phyloP scores from a whole-genome alignment of 2,329 filamentous ascomycete species.

The Drechslera avenae region DNA sequence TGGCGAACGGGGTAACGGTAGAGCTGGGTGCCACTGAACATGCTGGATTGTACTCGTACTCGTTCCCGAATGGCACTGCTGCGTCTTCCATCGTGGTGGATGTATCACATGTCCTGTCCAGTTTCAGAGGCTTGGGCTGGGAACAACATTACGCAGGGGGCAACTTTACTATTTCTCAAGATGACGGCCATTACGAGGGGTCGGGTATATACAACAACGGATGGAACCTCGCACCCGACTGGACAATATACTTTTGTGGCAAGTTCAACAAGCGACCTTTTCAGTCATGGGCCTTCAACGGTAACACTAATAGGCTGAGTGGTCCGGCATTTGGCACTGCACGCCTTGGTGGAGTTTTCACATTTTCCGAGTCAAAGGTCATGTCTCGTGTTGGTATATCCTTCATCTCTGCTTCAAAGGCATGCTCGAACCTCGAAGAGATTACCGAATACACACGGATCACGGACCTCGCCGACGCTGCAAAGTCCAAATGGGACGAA shows the following conservation, averaged over 20 bases:
- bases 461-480: constrained; percentile 53
- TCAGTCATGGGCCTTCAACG: constrained; percentile 38
- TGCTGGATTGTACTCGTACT: constrained; percentile 65
- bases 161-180: constrained; percentile 56
- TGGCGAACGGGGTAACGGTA: constrained; percentile 61
- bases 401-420: constrained; percentile 66
- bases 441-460: constrained; percentile 57
- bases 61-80: constrained; percentile 54
- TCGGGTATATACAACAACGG: constrained; percentile 68
- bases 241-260: constrained; percentile 69
- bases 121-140: constrained; percentile 64
- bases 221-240: constrained; percentile 67
- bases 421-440: constrained; percentile 64
- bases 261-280: constrained; percentile 56
- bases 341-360: constrained; percentile 57
- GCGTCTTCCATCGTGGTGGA: constrained; percentile 62
- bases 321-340: constrained; percentile 26
- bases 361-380: constrained; percentile 56
- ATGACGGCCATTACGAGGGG: constrained; percentile 62
- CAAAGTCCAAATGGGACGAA: constrained; percentile 63
- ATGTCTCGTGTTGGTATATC: constrained; percentile 69
- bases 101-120: constrained; percentile 67
- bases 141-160: constrained; percentile 69
- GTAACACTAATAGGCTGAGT: constrained; percentile 22
- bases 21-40: constrained; percentile 64